Conservation (phyloP, 2,329 filamentous ascomycete species). For the Drechslerella dactyloides region DNA sequence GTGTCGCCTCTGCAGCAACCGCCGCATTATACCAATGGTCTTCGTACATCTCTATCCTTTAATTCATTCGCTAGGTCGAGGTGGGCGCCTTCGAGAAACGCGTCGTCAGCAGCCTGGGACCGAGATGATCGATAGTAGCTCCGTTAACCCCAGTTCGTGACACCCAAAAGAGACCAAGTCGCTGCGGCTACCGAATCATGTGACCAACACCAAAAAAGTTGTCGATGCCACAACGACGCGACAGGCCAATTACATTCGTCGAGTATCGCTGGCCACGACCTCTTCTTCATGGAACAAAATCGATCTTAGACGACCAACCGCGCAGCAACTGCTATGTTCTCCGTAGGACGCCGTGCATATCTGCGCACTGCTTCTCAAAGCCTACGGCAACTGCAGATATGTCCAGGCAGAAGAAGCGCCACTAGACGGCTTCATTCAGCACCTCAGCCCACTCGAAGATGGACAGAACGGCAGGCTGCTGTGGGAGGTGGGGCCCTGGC, state of each 20-base stretch:
- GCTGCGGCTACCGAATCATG: conserved; percentile 17
- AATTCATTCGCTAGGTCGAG: background rate
- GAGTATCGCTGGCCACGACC: background rate
- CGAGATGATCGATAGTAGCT: background rate
- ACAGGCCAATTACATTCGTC: conserved; percentile 6
- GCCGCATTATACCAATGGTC: conserved; percentile 54
- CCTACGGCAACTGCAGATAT: conserved; percentile 20
- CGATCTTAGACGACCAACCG: conserved; percentile 6
- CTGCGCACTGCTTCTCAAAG: conserved; percentile 30
- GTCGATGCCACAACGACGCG: conserved; percentile 24
- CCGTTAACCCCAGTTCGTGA: background rate
- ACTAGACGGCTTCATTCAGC: conserved; percentile 27
- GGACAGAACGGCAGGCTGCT: conserved; percentile 7
- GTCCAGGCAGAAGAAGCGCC: conserved; percentile 1
- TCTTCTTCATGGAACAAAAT: conserved; percentile 4
- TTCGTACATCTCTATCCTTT: conserved; percentile 53
- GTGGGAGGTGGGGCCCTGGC: conserved; percentile 13
- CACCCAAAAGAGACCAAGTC: conserved; percentile 28
- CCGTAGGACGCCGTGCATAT: conserved; percentile 27
- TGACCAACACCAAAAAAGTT: conserved; percentile 34
- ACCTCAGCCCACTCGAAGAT: conserved; percentile 13
- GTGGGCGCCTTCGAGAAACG: background rate
- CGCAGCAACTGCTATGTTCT: conserved; percentile 29
- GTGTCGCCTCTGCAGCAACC: conserved; percentile 30
- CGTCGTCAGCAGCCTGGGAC: background rate